Conservation (phyloP, 768 basidiomycete species). For the Phylloporus arenicola region DNA sequence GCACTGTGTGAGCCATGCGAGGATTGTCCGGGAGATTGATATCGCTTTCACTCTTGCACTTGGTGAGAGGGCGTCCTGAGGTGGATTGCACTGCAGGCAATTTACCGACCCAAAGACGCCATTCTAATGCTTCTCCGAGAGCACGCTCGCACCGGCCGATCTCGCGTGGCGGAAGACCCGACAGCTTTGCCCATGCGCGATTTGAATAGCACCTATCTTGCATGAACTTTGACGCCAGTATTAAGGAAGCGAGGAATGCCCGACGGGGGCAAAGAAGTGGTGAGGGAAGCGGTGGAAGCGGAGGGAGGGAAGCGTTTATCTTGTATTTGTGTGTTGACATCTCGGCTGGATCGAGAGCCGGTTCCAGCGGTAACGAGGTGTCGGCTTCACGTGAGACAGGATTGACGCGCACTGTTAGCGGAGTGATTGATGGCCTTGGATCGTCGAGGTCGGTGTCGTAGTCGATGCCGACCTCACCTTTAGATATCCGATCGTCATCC, state of each 20-base stretch:
- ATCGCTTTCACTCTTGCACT: slow-evolving; percentile 49
- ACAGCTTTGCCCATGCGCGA: slow-evolving; percentile 89
- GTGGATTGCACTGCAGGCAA: slow-evolving; percentile 34
- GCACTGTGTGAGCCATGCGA: background rate
- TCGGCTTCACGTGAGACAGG: slow-evolving; percentile 22
- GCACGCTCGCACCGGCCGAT: slow-evolving; percentile 86
- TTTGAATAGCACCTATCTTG: slow-evolving; percentile 94
- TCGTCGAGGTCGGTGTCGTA: slow-evolving; percentile 33
- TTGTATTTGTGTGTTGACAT: slow-evolving; percentile 8
- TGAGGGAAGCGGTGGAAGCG: slow-evolving; percentile 52
- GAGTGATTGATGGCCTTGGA: slow-evolving; percentile 19
- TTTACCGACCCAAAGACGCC: slow-evolving; percentile 93
- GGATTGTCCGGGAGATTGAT: slow-evolving; percentile 16
- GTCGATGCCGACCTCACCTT: slow-evolving; percentile 40
- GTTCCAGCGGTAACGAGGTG: slow-evolving; percentile 15
- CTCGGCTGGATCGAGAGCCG: slow-evolving; percentile 10
- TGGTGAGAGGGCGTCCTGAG: slow-evolving; percentile 36
- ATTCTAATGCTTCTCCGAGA: slow-evolving; percentile 78
- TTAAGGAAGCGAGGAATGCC: slow-evolving; percentile 82
- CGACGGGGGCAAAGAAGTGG: slow-evolving; percentile 85
- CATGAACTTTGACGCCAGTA: slow-evolving; percentile 87
- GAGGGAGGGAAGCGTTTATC: slow-evolving; percentile 21
- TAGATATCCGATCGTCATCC: slow-evolving; percentile 39
- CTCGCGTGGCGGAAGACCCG: slow-evolving; percentile 81
- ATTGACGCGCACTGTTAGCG: slow-evolving; percentile 41